phyloP scores from a whole-genome alignment of 1,284 basidiomycete species.

The Leccinum solheimii region DNA sequence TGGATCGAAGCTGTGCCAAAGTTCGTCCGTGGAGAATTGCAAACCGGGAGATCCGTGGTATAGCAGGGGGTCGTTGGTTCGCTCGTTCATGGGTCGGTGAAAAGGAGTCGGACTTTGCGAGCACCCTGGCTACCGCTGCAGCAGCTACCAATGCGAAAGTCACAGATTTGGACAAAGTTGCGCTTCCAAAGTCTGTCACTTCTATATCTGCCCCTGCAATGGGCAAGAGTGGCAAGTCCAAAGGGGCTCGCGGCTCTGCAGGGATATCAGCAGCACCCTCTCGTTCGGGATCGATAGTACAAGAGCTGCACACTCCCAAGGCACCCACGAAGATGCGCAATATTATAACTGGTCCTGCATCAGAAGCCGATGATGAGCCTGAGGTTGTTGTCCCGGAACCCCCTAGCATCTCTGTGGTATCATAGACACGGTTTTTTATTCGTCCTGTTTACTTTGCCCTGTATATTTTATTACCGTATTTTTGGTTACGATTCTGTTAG shows the following conservation, averaged over 20 bases:
- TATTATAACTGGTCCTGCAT: constrained; percentile 45
- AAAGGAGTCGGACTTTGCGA: constrained; percentile 65
- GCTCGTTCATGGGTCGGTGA: constrained; percentile 74
- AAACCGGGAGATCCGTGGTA: constrained; percentile 72
- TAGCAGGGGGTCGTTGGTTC: constrained; percentile 79
- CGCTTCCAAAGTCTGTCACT: constrained; percentile 32
- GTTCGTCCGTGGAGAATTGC: constrained; percentile 71
- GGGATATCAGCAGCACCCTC: constrained; percentile 52
- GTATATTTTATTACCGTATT: constrained; percentile 16
- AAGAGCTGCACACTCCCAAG: constrained; percentile 43
- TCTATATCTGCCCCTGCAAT: constrained; percentile 41
- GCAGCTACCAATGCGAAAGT: constrained; percentile 29
- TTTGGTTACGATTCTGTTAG: constrained; percentile 9
- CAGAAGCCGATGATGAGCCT: constrained; percentile 47
- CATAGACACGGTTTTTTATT: constrained; percentile 19
- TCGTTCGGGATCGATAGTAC: constrained; percentile 50
- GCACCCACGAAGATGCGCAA: constrained; percentile 61
- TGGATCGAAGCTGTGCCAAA: constrained; percentile 61
- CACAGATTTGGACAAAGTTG: constrained; percentile 36
- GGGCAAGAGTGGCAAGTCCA: constrained; percentile 42
- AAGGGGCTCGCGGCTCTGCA: constrained; percentile 37
- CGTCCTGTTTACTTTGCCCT: constrained; percentile 3
- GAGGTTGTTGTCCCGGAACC: constrained; percentile 31
- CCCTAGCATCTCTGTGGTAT: constrained; percentile 16
- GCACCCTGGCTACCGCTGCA: constrained; percentile 33